Evolutionary conservation across 805 yeast genomes (phyloP), one percentile per base, ranked within the genome.

Genomic region (Hanseniaspora occidentalis): DNA sequence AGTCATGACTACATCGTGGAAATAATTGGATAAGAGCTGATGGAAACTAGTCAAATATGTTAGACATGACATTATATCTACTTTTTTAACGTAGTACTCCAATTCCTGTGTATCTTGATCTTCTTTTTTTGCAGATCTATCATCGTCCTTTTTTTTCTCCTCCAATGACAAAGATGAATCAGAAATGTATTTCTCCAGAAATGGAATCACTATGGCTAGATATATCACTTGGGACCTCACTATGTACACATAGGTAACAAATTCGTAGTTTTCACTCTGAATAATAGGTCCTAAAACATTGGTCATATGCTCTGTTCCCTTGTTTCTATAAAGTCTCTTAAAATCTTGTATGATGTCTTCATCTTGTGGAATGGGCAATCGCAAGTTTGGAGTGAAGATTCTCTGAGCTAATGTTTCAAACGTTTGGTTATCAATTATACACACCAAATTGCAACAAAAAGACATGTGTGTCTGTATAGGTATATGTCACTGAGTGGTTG

Each of bases 1-100:
- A 18, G 72, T 61, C 2, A 84, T 71, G 14, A 74, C 50, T 41
- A 79, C 86, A 40, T 69, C 69, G 17, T 42, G 48, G 13, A 58
- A 50, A 39, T 54, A 57, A 21, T 43, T 49, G 40, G 45, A 47
- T 40, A 58, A 36, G 16, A 60, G 39, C 21, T 40, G 41, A 38
- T 56, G 48, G 19, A 57, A 50, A 23, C 50, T 52, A 27, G 52
- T 53, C 36, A 59, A 41, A 42, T 52, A 60, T 3, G 47, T 45
- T 16, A 52, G 27, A 3, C 50, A 43, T 35, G 44, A 41, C 50
- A 57, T 46, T n/a, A 49, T 37, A 38, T 51, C 47, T 25, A 45
- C 40, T 4, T 18, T 18, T 13, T 33, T 33, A 9, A 18, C 22
- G 8, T 29, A 16, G 18, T 29, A 25, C n/a, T n/a, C n/a, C n/a